Evolutionary conservation across 805 yeast species (phyloP), one percentile per base, ranked within the genome.

Genomic region (Schwanniomyces occidentalis): DNA sequence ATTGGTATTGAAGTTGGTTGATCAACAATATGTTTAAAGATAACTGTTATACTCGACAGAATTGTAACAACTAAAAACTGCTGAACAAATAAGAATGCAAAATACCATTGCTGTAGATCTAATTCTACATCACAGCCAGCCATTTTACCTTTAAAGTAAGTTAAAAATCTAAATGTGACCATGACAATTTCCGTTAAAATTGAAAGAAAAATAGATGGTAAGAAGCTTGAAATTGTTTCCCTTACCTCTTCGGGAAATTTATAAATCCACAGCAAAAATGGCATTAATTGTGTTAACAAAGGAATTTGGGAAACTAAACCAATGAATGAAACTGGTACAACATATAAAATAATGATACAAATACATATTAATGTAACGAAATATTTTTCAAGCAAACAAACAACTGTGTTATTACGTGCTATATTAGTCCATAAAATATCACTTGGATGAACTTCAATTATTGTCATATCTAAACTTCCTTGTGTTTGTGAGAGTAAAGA

Each of bases 51-150:
- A 17, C 95, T 90, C 0, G 93, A 82, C 48, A 95, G 86, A 23
- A 89, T 74, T 0, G 95, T 84, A 2, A 89, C 88, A 16, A 89
- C 91, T 28, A 90, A 58, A 46, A 90, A 89, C 26, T 88, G 75
- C 48, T 90, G 96, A 33, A 89, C 78, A 53, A 85, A 88, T 32
- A 83, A 63, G 51, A 89, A 89, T 1, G 78, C 67, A 58, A 85
- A 90, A 45, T 85, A 73, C 86, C 93, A 85, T 29, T 69, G 65
- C 45, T 88, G 96, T 10, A 83, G 69, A 43, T 82, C 85, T n/a
- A 76, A 34, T 51, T 89, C 89, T 6, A 82, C 57, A 37, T 76
- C 75, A 1, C 82, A 70, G 0, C 81, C 79, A 0, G 90, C 79
- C 24, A 77, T 61, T 21, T 67, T 72, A 3, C 87, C 83, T 43